A percentile compares a stretch with the other conserved stretches of the same genome.
These are phyloP conservation scores for Hordeum vulgare DNA, from an alignment of 176 grass and related monocot species.

Conservation along the genomic window DNA sequence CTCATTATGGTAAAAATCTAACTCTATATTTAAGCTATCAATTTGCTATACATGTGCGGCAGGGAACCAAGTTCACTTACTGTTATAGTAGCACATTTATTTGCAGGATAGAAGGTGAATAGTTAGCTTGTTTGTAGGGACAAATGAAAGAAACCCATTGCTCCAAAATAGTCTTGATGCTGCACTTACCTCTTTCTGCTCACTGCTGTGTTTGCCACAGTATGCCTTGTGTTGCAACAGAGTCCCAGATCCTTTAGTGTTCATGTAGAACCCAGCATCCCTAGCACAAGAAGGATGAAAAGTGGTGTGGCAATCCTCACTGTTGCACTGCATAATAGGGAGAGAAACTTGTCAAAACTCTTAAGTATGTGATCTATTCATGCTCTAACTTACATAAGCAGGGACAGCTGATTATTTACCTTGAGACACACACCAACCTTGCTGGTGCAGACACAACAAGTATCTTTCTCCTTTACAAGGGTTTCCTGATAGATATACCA, in stretches of 20 bases:
- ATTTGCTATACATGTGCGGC: not conserved
- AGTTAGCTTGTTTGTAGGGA: not conserved
- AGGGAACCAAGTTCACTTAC: not conserved
- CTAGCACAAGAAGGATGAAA: conserved; percentile 94
- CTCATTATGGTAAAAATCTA: not conserved
- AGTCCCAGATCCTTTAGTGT: conserved; percentile 54
- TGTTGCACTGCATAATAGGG: conserved; percentile 70
- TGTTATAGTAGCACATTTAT: conserved; percentile 5
- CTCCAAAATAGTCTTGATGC: conserved; percentile 5
- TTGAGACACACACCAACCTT: conserved; percentile 67
- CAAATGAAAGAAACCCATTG: conserved; percentile 8
- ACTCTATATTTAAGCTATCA: not conserved
- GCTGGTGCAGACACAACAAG: conserved; percentile 64
- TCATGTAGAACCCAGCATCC: conserved; percentile 89
- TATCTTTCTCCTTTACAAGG: conserved; percentile 60
- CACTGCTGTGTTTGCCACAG: conserved; percentile 66
- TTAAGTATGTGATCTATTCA: conserved; percentile 19
- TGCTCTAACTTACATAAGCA: conserved; percentile 14
- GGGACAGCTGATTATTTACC: conserved; percentile 33
- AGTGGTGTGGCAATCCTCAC: conserved; percentile 53
- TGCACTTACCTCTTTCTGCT: conserved; percentile 67
- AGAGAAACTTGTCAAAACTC: conserved; percentile 26
- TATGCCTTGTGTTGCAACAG: conserved; percentile 71
- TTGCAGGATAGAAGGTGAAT: not conserved
- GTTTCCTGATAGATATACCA: conserved; percentile 53